Conservation (phyloP, 805 yeast genomes). For the Wickerhamomyces queroliae region DNA sequence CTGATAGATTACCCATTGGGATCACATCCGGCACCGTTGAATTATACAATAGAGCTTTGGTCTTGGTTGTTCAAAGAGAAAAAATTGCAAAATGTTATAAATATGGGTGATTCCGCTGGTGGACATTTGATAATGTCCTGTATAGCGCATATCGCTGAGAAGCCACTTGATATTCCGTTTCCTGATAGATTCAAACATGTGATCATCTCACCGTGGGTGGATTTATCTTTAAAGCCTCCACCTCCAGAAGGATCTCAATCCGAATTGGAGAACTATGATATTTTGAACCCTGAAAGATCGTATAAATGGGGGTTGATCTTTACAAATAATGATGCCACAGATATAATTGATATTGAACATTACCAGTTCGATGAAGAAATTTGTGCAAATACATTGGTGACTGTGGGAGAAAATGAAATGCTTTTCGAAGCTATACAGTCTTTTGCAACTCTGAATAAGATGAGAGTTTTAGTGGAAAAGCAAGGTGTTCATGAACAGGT, state of each 20-base stretch:
- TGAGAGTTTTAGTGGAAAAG: background rate
- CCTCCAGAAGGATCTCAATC: background rate
- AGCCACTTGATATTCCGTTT: background rate
- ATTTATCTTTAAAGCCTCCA: background rate
- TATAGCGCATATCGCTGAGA: background rate
- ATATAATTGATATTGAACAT: background rate
- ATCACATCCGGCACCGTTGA: background rate
- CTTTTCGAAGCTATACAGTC: background rate
- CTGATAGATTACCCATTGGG: constrained; percentile 1
- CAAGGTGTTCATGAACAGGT: constrained; percentile 5
- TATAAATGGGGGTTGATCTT: background rate
- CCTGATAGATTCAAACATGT: background rate
- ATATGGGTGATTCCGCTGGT: constrained; percentile 4
- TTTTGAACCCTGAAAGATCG: background rate
- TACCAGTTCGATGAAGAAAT: background rate
- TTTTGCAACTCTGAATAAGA: background rate
- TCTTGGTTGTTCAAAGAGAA: background rate
- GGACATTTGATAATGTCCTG: constrained; percentile 1
- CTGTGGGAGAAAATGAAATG: constrained; percentile 1
- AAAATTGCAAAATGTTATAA: background rate
- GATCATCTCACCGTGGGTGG: constrained; percentile 2
- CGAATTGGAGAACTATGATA: background rate
- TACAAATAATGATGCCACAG: background rate
- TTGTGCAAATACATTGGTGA: background rate
- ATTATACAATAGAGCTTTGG: background rate